Conservation (phyloP, 345 rosid species). For the Populus nigra region DNA sequence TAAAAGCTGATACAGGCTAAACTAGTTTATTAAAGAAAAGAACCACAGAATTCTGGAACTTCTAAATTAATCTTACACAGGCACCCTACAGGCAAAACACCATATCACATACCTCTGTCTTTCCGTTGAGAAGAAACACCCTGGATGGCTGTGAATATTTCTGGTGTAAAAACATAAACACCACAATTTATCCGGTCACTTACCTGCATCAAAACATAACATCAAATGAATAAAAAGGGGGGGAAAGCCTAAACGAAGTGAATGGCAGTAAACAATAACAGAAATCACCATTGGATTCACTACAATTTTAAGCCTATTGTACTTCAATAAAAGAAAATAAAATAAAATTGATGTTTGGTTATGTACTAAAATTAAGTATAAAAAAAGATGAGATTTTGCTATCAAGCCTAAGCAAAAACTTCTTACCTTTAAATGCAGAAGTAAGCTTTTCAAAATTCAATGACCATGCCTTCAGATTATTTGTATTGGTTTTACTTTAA, state of each 20-base stretch:
- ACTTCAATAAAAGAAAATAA: not conserved
- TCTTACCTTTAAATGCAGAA: not conserved
- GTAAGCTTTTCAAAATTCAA: not conserved
- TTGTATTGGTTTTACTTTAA: not conserved
- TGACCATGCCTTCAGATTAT: not conserved
- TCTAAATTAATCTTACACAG: not conserved
- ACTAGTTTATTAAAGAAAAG: not conserved
- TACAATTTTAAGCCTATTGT: not conserved
- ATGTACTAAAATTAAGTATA: not conserved
- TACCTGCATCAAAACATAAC: constrained; percentile 14
- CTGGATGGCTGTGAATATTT: constrained; percentile 29
- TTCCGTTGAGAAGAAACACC: constrained; percentile 29
- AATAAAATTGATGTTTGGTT: not conserved
- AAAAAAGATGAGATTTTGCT: not conserved
- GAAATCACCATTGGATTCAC: not conserved
- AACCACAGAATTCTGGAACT: not conserved
- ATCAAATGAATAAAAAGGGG: not conserved
- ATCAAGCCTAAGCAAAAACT: not conserved
- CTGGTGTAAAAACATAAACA: constrained; percentile 32
- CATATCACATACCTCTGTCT: constrained; percentile 27
- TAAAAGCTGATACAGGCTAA: not conserved
- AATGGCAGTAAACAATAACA: not conserved
- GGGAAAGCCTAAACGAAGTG: not conserved
- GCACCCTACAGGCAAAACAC: not conserved
- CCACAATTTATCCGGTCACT: constrained; percentile 36